Conservation (phyloP, 495 filamentous ascomycete species). For the Amniculicola lignicola region DNA sequence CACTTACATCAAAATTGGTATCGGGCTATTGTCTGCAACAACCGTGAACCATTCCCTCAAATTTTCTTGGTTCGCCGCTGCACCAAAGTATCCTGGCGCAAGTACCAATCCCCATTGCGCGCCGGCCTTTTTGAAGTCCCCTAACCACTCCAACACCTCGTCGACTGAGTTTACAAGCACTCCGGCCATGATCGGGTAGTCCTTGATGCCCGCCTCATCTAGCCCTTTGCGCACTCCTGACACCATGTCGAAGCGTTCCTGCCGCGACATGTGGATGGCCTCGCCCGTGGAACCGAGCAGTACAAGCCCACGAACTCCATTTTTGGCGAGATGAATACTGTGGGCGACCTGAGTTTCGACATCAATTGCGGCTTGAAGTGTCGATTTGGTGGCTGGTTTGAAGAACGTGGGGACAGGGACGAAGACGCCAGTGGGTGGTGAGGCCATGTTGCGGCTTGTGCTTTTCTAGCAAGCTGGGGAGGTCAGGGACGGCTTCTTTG, state of each 20-base stretch:
- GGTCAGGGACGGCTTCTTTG: not conserved
- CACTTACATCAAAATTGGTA: not conserved
- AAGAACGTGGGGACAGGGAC: slow-evolving; percentile 55
- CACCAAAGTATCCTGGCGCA: not conserved
- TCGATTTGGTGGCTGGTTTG: slow-evolving; percentile 41
- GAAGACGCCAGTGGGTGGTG: slow-evolving; percentile 46
- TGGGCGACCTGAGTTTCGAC: slow-evolving; percentile 56
- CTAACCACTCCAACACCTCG: slow-evolving; percentile 59
- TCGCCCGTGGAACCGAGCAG: slow-evolving; percentile 68
- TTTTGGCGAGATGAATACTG: slow-evolving; percentile 59
- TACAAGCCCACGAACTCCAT: slow-evolving; percentile 62
- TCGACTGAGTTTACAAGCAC: slow-evolving; percentile 61
- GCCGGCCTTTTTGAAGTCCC: slow-evolving; percentile 56
- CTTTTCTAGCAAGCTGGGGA: not conserved
- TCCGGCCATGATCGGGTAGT: slow-evolving; percentile 67
- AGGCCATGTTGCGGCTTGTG: slow-evolving; percentile 23
- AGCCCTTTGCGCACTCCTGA: slow-evolving; percentile 49
- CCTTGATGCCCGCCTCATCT: slow-evolving; percentile 53
- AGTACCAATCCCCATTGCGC: slow-evolving; percentile 54
- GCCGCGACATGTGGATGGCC: slow-evolving; percentile 60
- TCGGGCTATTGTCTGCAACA: not conserved
- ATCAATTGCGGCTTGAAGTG: slow-evolving; percentile 49
- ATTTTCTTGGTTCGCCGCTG: not conserved
- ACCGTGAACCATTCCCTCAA: not conserved
- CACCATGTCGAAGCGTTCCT: slow-evolving; percentile 58